Base-by-base conservation (phyloP, 2,329 filamentous ascomycete species). In the Fonsecaea pugnacius region DNA sequence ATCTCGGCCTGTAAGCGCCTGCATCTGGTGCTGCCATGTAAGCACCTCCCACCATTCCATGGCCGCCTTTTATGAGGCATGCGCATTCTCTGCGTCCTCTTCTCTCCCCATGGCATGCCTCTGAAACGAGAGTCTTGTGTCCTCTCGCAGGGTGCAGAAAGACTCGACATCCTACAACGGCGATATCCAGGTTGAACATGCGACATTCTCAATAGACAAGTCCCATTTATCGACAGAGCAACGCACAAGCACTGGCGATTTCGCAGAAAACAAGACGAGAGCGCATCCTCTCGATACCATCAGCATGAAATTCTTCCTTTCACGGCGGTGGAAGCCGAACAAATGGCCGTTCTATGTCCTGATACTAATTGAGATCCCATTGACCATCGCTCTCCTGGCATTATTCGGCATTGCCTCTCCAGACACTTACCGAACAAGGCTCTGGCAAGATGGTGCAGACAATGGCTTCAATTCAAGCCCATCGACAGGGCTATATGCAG, bases 391-490 rank as follows among this genome's bases (percentile, higher is more conserved):
- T 43, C 78, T 84, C 51, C 79, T 89, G 52, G 81, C 85, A 1
- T 79, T 89, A 16, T 86, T 85, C 69, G 86, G 86, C 48, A 86
- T 89, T 70, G 86, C 86, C 57, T 80, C 83, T 53, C 85, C 86
- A 58, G 81, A 89, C 72, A 78, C 83, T 57, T 89, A 88, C 72
- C 82, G 84, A 48, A 85, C 83, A 4, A 84, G 82, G 64, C 75
- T 89, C 36, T 89, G 86, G 86, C 79, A 84, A 70, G 84, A 87
- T 73, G 86, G 86, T 55, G 82, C 81, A 40, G 78, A 84, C 65
- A 82, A 85, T 72, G 86, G 86, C 33, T 88, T 86, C 78, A 89
- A 88, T 73, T 87, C 85, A 70, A 79, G 83, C 33, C 85, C 86
- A 3, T 79, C 79, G 60, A 79, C 82, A 57, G 77, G 83, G 1